Percentiles rank a stretch among this genome's conserved stretches.
Conservation (phyloP, 2,329 filamentous ascomycete genomes). For the Colletotrichum tabaci region DNA sequence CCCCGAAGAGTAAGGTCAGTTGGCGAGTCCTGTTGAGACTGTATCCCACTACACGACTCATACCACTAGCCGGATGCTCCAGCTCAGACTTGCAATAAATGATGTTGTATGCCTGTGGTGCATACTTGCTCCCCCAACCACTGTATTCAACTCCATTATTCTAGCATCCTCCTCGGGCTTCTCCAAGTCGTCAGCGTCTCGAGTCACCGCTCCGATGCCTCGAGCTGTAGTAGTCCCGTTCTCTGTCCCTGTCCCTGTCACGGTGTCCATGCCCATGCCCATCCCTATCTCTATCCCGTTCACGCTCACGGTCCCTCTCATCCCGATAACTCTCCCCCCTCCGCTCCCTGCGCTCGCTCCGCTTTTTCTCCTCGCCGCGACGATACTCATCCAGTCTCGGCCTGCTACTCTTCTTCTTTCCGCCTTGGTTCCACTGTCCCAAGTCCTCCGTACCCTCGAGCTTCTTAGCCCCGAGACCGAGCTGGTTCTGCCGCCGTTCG, state of each 20-base stretch:
- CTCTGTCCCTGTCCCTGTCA: constrained; percentile 44
- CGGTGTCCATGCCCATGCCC: constrained; percentile 51
- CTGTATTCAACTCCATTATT: neutral
- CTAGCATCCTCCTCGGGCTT: neutral
- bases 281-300: constrained; percentile 48
- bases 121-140: neutral
- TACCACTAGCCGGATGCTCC: neutral
- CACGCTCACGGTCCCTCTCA: constrained; percentile 58
- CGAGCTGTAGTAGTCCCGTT: constrained; percentile 28
- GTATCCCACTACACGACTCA: neutral
- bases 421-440: constrained; percentile 84
- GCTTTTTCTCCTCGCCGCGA: constrained; percentile 52
- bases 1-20: no score
- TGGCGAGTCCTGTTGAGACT: neutral
- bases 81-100: neutral
- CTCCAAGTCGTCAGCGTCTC: constrained; percentile 22
- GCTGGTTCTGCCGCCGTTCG: constrained; percentile 81
- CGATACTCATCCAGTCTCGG: constrained; percentile 67
- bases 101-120: no score
- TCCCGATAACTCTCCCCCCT: constrained; percentile 54
- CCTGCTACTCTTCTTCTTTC: constrained; percentile 60
- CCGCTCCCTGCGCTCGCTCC: constrained; percentile 54
- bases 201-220: constrained; percentile 40
- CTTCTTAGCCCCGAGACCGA: constrained; percentile 92
- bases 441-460: constrained; percentile 80